A percentile compares a stretch with the other conserved stretches of the same genome.
Conservation (phyloP, 2,329 filamentous ascomycete genomes). For the Huntiella bhutanensis region DNA sequence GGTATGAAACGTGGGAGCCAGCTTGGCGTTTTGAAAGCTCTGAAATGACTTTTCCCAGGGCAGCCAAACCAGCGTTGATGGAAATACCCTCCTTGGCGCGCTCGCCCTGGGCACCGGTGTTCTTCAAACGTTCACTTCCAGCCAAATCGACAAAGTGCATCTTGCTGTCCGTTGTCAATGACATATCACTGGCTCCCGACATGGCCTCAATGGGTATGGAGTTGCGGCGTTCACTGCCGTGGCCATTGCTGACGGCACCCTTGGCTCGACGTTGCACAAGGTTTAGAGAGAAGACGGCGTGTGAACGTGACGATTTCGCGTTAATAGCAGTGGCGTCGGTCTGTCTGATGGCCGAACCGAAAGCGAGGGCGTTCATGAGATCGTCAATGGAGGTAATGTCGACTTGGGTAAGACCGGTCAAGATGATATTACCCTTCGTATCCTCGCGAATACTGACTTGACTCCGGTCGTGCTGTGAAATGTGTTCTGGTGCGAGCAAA, state of each 20-base stretch:
- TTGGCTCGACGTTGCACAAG: slow-evolving; percentile 66
- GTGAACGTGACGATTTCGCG: slow-evolving; percentile 89
- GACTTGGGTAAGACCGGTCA: slow-evolving; percentile 76
- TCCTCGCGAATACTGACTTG: slow-evolving; percentile 89
- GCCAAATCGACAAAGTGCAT: slow-evolving; percentile 96
- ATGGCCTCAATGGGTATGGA: slow-evolving; percentile 73
- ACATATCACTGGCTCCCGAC: slow-evolving; percentile 41
- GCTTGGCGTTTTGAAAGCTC: slow-evolving; percentile 80
- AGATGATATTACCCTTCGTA: slow-evolving; percentile 77
- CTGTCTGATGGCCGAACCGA: slow-evolving; percentile 84
- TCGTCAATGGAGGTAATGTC: slow-evolving; percentile 85
- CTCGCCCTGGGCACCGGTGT: slow-evolving; percentile 87
- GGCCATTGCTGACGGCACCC: slow-evolving; percentile 17
- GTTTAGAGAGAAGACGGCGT: slow-evolving; percentile 92
- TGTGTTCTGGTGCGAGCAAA: slow-evolving; percentile 60
- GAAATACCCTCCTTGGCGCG: slow-evolving; percentile 91
- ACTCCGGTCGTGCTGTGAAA: slow-evolving; percentile 49
- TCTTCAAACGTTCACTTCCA: slow-evolving; percentile 90
- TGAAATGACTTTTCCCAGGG: slow-evolving; percentile 92
- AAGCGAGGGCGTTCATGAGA: slow-evolving; percentile 70
- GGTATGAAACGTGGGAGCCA: slow-evolving; percentile 86
- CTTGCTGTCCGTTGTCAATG: slow-evolving; percentile 89
- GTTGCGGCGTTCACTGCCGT: slow-evolving; percentile 53
- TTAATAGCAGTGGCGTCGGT: slow-evolving; percentile 96
- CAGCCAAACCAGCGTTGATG: slow-evolving; percentile 90